A percentile compares a stretch with the other conserved stretches of the same genome.
phyloP scores from a whole-genome alignment of 805 yeast species.

The Pichia phayaonensis region DNA sequence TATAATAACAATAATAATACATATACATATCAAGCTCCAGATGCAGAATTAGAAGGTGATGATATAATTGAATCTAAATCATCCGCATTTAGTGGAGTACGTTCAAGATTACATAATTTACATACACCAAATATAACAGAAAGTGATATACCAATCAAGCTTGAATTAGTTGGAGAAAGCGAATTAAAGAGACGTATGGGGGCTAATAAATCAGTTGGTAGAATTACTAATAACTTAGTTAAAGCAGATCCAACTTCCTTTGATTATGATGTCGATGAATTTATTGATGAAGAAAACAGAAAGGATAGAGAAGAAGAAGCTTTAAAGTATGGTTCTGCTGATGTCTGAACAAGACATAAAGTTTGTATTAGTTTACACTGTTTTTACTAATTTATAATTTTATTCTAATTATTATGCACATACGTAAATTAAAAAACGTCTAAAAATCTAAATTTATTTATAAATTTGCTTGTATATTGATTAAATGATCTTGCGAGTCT shows the following conservation, averaged over 20 bases:
- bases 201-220: background rate
- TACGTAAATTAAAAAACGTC: background rate
- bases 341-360: background rate
- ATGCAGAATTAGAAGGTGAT: slow-evolving; percentile 16
- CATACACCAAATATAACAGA: slow-evolving; percentile 16
- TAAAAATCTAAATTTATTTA: background rate
- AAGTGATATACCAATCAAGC: slow-evolving; percentile 25
- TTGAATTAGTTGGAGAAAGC: slow-evolving; percentile 17
- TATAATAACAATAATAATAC: background rate
- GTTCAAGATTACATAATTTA: slow-evolving; percentile 16
- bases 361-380: background rate
- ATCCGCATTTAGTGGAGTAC: slow-evolving; percentile 18
- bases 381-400: background rate
- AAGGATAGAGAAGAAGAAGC: slow-evolving; percentile 12
- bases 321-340: slow-evolving; percentile 1
- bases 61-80: slow-evolving; percentile 1
- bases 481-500: slow-evolving; percentile 1
- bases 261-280: slow-evolving; percentile 42
- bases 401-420: background rate
- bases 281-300: slow-evolving; percentile 31
- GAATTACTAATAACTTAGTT: background rate
- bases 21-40: slow-evolving; percentile 27
- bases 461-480: slow-evolving; percentile 7
- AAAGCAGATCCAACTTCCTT: slow-evolving; percentile 35
- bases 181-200: slow-evolving; percentile 16